These are phyloP conservation scores for Thielaviopsis euricoi DNA, from an alignment of 2,329 filamentous ascomycete species.

Conservation along the genomic window DNA sequence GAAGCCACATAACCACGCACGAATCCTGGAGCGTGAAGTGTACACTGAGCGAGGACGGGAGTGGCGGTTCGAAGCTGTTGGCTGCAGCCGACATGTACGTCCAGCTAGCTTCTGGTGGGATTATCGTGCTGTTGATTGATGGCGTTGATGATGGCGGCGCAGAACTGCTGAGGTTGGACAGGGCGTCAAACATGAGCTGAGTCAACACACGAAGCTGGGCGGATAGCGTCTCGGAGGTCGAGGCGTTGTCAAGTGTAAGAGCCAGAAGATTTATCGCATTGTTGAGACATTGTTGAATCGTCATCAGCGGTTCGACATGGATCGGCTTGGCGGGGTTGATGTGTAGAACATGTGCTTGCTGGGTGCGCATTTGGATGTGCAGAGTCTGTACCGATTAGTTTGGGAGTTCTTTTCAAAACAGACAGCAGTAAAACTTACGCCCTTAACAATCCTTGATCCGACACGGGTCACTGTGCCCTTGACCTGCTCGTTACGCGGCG, in stretches of 20 bases:
- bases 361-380: slow-evolving; percentile 57
- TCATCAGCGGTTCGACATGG: slow-evolving; percentile 52
- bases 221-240: slow-evolving; percentile 39
- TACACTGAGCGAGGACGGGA: slow-evolving; percentile 53
- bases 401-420: neutral
- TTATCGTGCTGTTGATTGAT: slow-evolving; percentile 10
- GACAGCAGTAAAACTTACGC: slow-evolving; percentile 40
- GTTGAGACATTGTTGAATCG: slow-evolving; percentile 62
- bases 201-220: slow-evolving; percentile 39
- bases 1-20: slow-evolving; percentile 50
- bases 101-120: slow-evolving; percentile 25
- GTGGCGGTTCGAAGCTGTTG: slow-evolving; percentile 26
- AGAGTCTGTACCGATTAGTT: slow-evolving; percentile 38
- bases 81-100: slow-evolving; percentile 26
- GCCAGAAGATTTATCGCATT: slow-evolving; percentile 70
- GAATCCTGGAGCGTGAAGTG: slow-evolving; percentile 55
- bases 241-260: slow-evolving; percentile 46
- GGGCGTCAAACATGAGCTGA: slow-evolving; percentile 35
- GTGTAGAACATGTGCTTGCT: slow-evolving; percentile 34
- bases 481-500: slow-evolving; percentile 69
- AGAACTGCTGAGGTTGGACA: slow-evolving; percentile 38
- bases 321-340: slow-evolving; percentile 33
- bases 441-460: slow-evolving; percentile 81
- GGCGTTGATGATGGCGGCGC: slow-evolving; percentile 19
- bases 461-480: slow-evolving; percentile 87